Evolutionary conservation across 805 yeast genomes (phyloP).

Genomic region (Millerozyma acaciae): DNA sequence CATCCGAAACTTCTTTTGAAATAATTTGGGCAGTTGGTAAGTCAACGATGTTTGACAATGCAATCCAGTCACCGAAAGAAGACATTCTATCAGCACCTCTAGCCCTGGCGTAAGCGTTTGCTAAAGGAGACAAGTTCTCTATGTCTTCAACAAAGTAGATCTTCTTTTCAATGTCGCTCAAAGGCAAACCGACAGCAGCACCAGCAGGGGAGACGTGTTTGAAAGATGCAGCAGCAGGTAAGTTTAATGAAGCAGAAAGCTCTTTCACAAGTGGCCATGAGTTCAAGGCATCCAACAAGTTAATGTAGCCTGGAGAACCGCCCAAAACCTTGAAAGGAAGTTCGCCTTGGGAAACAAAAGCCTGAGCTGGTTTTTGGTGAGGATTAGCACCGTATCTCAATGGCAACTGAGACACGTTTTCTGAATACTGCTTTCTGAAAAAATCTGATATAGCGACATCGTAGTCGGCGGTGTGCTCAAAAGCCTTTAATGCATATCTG

Average conservation of each 20-base stretch:
- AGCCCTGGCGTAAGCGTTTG: conserved; percentile 98
- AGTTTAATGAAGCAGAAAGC: conserved; percentile 85
- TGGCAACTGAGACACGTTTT: conserved; percentile 83
- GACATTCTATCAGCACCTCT: conserved; percentile 99
- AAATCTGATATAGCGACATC: conserved; percentile 94
- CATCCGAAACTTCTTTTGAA: conserved; percentile 96
- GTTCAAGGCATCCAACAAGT: conserved; percentile 92
- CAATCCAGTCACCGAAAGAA: conserved; percentile 97
- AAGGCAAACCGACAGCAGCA: conserved; percentile 94
- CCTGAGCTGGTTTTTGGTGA: conserved; percentile 99
- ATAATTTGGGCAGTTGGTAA: conserved; percentile 94
- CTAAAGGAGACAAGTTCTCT: conserved; percentile 92
- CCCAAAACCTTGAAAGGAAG: conserved; percentile 90
- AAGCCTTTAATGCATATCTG: conserved; percentile 89
- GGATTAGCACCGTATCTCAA: conserved; percentile 99
- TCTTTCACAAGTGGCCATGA: conserved; percentile 99
- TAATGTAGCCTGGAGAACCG: conserved; percentile 98
- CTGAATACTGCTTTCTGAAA: conserved; percentile 95
- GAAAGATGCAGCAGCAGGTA: conserved; percentile 98
- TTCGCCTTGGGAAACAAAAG: conserved; percentile 79
- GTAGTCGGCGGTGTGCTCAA: conserved; percentile 97
- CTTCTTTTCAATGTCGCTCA: conserved; percentile 87
- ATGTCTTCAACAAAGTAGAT: conserved; percentile 93
- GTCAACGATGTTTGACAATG: conserved; percentile 94
- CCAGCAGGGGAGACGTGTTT: conserved; percentile 99